Evolutionary conservation across 345 rosid species (phyloP), one percentile per base, ranked within the genome.

Genomic region (Citrus trifoliata): DNA sequence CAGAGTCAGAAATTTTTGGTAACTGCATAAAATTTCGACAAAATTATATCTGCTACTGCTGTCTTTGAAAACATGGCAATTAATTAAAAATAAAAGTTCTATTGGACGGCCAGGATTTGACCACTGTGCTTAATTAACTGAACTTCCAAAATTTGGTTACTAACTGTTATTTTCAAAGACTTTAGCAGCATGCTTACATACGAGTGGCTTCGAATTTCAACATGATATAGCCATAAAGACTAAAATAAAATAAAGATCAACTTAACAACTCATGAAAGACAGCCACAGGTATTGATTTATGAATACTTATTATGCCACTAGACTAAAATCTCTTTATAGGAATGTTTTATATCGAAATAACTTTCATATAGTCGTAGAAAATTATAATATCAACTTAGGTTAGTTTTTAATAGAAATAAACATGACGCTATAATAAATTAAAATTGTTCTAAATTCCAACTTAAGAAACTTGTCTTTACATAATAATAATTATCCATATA

Each of bases 281-380:
- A 2, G 56, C 21, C 56, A 51, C 4, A 51, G 56, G 6, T 51
- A 42, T 12, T 42, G 48, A 42, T 42, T 42, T 42, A 42, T 42
- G 16, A 42, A 42, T 42, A 42, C 12, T 10, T 10, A 42, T 42
- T 42, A 42, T 42, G 48, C 4, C 4, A 42, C 48, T 12, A 3
- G 48, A 12, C 51, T 46, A 46, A 46, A 46, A 46, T 46, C 18
- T 46, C 4, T 46, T 13, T 13, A 13, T 13, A 3, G 5, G 1
- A 13, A 46, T 13, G 9, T 46, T 46, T 13, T 46, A 12, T 46
- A 3, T 13, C 4, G 18, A 1, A 46, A 46, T 0, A 13, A 46
- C 0, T 0, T 46, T 0, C 18, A 46, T 12, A 3, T 13, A 1
- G 0, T 46, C 5, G 3, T 13, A 13, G 4, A 46, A 46, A 46